phyloP scores from a whole-genome alignment of 768 basidiomycete species.

The Cystofilobasidium macerans region DNA sequence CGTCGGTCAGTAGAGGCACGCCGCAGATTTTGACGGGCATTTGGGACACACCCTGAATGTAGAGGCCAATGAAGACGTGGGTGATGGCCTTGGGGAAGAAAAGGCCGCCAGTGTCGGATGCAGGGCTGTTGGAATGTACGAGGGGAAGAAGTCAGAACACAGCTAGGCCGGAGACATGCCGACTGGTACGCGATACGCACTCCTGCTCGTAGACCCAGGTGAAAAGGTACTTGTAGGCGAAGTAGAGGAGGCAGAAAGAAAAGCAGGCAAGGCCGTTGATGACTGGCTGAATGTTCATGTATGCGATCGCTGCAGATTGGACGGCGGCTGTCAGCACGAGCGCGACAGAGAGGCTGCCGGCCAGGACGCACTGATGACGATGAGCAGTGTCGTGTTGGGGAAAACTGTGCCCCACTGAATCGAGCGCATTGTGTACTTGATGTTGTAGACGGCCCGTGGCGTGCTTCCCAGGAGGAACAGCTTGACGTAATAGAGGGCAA shows the following conservation, averaged over 20 bases:
- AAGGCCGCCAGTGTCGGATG: constrained; percentile 72
- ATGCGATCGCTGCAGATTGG: constrained; percentile 38
- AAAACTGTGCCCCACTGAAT: constrained; percentile 68
- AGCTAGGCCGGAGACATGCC: not conserved
- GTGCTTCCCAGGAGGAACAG: constrained; percentile 77
- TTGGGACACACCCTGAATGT: constrained; percentile 60
- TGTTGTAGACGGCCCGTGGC: constrained; percentile 65
- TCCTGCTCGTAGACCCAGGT: constrained; percentile 50
- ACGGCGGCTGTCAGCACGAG: no score
- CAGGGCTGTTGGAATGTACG: constrained; percentile 33
- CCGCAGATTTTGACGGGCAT: not conserved
- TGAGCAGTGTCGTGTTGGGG: constrained; percentile 59
- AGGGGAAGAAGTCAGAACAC: not conserved
- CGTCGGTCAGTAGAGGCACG: not conserved
- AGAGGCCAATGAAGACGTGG: constrained; percentile 86
- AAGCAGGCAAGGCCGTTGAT: constrained; percentile 79
- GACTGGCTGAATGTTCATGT: constrained; percentile 81
- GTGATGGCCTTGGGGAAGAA: constrained; percentile 93
- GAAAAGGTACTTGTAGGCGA: constrained; percentile 50
- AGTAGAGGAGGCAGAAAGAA: constrained; percentile 74
- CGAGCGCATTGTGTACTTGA: constrained; percentile 61
- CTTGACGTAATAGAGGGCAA: constrained; percentile 73
- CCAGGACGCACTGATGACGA: constrained; percentile 59
- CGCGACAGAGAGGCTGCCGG: not conserved
- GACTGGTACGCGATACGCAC: not conserved